Base-by-base conservation (phyloP, 345 rosid genomes). In the Nephelium lappaceum region DNA sequence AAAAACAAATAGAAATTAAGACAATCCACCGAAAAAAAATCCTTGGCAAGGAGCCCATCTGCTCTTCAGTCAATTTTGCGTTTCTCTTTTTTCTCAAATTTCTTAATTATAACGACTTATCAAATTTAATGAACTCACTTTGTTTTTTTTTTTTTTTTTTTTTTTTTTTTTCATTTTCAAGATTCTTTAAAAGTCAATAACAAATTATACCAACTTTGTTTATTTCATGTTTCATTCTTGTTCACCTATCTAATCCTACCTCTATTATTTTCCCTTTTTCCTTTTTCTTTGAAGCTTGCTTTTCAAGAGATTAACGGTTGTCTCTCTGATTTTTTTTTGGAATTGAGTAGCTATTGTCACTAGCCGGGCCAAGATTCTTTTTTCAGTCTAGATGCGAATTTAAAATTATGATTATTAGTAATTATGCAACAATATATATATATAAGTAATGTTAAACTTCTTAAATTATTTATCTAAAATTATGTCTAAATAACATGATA, bases 171-270 rank as follows among this genome's bases (percentile, higher is more conserved):
- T 10, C 12, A 3, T 45, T 1, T 45, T 57, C 19, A 78, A 71
- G 71, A 82, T 77, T 71, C 78, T 69, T 23, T 77, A 39, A 75
- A 83, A 78, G 86, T 85, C 89, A 81, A 79, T 73, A 87, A 87
- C 91, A 82, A 87, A 86, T 91, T 72, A 27, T 68, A 87, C 92
- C 92, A 77, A 83, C 85, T 72, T 67, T 39, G 64, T 60, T 70
- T 21, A 74, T 74, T 76, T 69, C 42, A 67, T 79, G 25, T 19
- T 73, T 76, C 76, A n/a, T 72, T 87, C 81, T 85, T 80, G 92
- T 78, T 88, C 84, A 79, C 85, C 90, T 75, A 83, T 88, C 87
- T 63, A 77, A 79, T 77, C 83, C 78, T 51, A 38, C 72, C 55
- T 41, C 45, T 4, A 43, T 21, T 53, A 0, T 49, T 23, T 14